Percentiles rank a stretch among this genome's conserved stretches.
phyloP scores from a whole-genome alignment of 2,329 filamentous ascomycete species.

The Verticillium albo-atrum region DNA sequence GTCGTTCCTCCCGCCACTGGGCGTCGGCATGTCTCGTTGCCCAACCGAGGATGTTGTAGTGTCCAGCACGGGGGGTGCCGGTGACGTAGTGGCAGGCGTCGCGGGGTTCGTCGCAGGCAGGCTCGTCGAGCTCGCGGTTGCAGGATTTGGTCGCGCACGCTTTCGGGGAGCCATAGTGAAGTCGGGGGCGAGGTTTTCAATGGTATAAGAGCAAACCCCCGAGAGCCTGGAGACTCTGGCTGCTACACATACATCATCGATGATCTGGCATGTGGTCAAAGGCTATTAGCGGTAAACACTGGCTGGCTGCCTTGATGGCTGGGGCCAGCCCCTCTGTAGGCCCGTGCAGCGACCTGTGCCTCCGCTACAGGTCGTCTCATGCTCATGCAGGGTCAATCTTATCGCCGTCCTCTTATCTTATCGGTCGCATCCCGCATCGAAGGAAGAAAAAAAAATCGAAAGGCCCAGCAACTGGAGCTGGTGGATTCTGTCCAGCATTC shows the following conservation, averaged over 20 bases:
- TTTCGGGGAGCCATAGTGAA: conserved; percentile 36
- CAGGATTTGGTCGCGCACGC: conserved; percentile 30
- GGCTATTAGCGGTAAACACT: neutral
- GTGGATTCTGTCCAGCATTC: neutral
- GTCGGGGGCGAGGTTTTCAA: conserved; percentile 40
- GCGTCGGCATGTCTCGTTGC: neutral
- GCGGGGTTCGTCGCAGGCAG: conserved; percentile 10
- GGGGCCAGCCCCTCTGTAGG: neutral
- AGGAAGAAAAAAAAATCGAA: neutral
- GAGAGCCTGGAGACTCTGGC: conserved; percentile 38
- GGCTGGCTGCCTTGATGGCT: neutral
- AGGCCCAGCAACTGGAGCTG: neutral
- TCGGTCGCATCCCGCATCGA: neutral
- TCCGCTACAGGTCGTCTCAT: neutral
- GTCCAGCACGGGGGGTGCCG: conserved; percentile 11
- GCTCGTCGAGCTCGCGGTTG: conserved; percentile 14
- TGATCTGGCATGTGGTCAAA: neutral
- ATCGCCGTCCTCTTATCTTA: neutral
- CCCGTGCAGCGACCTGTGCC: neutral
- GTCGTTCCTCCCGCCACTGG: neutral
- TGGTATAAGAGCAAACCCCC: conserved; percentile 45
- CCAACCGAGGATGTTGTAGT: conserved; percentile 3
- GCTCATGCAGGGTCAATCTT: neutral
- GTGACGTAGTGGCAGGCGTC: conserved; percentile 13
- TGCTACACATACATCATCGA: neutral